These are phyloP conservation scores for Collybia mongolica DNA, from an alignment of 768 basidiomycete genomes.

Conservation along the genomic window DNA sequence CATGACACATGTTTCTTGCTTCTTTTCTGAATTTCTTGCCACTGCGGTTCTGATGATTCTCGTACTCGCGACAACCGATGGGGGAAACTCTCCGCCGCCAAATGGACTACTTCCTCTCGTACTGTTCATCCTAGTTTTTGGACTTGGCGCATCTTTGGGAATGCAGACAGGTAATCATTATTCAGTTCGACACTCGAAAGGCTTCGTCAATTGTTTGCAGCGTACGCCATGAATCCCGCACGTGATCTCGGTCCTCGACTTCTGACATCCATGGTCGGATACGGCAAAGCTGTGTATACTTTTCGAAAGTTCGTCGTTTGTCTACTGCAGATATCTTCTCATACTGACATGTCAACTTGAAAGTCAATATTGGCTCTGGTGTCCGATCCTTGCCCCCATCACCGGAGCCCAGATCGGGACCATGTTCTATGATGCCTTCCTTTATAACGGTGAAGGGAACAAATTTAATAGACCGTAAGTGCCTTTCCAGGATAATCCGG, in stretches of 20 bases:
- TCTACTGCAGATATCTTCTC: too few species aligned
- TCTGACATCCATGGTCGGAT: slow-evolving; percentile 70
- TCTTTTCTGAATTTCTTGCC: slow-evolving; percentile 57
- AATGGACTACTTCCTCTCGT: slow-evolving; percentile 53
- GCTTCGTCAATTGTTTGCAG: slow-evolving; percentile 13
- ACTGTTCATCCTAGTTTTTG: slow-evolving; percentile 58
- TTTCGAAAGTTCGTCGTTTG: slow-evolving; percentile 38
- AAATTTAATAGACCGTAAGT: slow-evolving; percentile 49
- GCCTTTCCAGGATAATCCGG: background rate
- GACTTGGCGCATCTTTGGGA: slow-evolving; percentile 57
- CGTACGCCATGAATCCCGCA: slow-evolving; percentile 36
- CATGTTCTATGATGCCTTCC: slow-evolving; percentile 57
- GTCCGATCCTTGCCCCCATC: slow-evolving; percentile 58
- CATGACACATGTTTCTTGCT: slow-evolving; percentile 37
- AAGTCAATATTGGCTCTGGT: slow-evolving; percentile 78
- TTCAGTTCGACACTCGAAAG: background rate
- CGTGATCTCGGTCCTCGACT: slow-evolving; percentile 60
- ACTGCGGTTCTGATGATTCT: slow-evolving; percentile 56
- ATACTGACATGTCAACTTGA: too few species aligned
- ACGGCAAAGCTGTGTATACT: slow-evolving; percentile 47
- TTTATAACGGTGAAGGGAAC: slow-evolving; percentile 58
- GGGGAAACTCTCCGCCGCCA: slow-evolving; percentile 46
- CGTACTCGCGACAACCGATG: slow-evolving; percentile 55
- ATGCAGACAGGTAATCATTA: slow-evolving; percentile 50
- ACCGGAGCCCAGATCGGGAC: slow-evolving; percentile 57